Evolutionary conservation across 2,329 filamentous ascomycete species (phyloP).

Genomic region (Diaporthe australafricana): DNA sequence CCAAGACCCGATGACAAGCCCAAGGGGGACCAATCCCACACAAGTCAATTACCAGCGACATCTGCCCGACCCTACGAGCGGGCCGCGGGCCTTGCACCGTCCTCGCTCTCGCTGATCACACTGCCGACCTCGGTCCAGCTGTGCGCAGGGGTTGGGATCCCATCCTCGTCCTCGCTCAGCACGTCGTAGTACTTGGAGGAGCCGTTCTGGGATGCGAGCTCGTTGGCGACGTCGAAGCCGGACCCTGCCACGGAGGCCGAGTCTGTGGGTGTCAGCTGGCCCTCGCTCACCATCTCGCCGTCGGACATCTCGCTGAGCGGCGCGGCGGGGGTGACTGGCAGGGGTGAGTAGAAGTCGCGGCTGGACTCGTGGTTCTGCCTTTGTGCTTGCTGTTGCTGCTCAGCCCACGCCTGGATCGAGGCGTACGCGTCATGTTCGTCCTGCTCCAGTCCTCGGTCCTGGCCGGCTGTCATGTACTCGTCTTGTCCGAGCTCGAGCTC

Average conservation of each 20-base stretch:
- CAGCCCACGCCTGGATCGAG: slow-evolving; percentile 75
- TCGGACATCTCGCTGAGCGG: slow-evolving; percentile 59
- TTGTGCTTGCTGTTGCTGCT: slow-evolving; percentile 52
- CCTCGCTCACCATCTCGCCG: slow-evolving; percentile 59
- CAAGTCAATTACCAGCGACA: neutral
- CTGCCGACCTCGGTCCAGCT: slow-evolving; percentile 76
- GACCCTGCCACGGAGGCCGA: slow-evolving; percentile 66
- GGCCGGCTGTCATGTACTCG: slow-evolving; percentile 65
- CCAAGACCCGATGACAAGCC: neutral
- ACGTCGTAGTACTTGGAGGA: slow-evolving; percentile 61
- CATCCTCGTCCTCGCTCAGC: slow-evolving; percentile 68
- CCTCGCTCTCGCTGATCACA: slow-evolving; percentile 68
- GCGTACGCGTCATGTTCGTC: slow-evolving; percentile 60
- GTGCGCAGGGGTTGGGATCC: slow-evolving; percentile 65
- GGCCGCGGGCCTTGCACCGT: slow-evolving; percentile 44
- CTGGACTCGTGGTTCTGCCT: slow-evolving; percentile 41
- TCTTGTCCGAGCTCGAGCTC: slow-evolving; percentile 56
- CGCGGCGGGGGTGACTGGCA: slow-evolving; percentile 63
- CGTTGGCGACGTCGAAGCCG: slow-evolving; percentile 59
- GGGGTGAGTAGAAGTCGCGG: slow-evolving; percentile 70
- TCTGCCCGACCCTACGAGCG: slow-evolving; percentile 44
- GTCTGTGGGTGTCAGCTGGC: slow-evolving; percentile 69
- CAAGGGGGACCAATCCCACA: neutral
- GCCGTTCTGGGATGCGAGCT: slow-evolving; percentile 53
- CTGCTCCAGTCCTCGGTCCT: slow-evolving; percentile 50